Evolutionary conservation across 441 rosid genomes (phyloP).

Genomic region (Pelargonium fulgidum): DNA sequence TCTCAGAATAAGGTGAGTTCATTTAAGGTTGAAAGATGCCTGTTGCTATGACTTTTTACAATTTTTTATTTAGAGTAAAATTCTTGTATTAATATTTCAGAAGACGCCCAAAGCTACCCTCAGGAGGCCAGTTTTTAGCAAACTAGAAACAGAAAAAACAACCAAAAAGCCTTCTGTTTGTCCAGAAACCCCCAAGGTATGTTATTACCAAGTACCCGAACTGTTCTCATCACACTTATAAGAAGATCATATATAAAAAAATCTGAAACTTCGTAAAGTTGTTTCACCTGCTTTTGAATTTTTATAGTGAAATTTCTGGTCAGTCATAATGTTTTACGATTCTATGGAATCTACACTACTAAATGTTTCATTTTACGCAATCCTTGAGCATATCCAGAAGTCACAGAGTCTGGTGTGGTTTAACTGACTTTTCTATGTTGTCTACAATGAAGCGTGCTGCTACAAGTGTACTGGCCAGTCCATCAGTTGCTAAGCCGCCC

Average conservation of each 20-base stretch:
- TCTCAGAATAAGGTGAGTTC: conserved; percentile 49
- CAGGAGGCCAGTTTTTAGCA: conserved; percentile 43
- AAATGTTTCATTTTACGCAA: not conserved
- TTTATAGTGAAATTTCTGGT: conserved; percentile 6
- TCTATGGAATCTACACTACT: too few species aligned
- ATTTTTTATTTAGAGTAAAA: conserved; percentile 9
- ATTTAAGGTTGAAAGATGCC: conserved; percentile 10
- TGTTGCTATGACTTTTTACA: conserved; percentile 11
- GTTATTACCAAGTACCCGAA: conserved; percentile 16
- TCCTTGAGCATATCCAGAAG: not conserved
- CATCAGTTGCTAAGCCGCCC: conserved; percentile 48
- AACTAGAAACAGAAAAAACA: conserved; percentile 38
- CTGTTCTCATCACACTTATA: conserved; percentile 4
- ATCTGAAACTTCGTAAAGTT: too few species aligned
- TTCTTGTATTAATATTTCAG: conserved; percentile 31
- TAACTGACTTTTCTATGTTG: conserved; percentile 14
- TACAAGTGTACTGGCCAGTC: conserved; percentile 29
- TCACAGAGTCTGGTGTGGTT: conserved; percentile 5
- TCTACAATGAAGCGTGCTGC: conserved; percentile 33
- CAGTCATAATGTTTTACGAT: not conserved
- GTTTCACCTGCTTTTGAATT: not conserved
- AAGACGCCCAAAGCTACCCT: conserved; percentile 35
- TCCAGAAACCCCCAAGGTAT: conserved; percentile 38
- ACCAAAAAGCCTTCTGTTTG: conserved; percentile 38
- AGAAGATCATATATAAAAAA: too few species aligned